Base-by-base conservation (phyloP, 169 alveolate genomes). In the Pseudocohnilembus persalinus region DNA sequence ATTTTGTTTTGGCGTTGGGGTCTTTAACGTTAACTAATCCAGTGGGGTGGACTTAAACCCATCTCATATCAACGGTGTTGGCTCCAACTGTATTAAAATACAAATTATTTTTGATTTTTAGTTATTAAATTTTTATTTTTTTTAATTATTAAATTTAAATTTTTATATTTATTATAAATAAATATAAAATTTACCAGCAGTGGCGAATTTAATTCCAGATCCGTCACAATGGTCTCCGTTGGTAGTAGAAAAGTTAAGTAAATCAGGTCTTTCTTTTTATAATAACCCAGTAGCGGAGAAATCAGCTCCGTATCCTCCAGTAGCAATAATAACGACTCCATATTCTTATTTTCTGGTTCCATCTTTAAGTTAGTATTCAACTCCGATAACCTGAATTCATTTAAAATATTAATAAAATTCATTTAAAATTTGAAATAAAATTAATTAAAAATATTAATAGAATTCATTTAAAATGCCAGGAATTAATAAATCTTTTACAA, bases 261-360 rank as follows among this genome's bases (percentile, higher is more conserved):
- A 73, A 64, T 88, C 85, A 1, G 84, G 87, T 33, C 88, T 30
- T 81, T 77, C 88, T 73, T 89, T 87, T 74, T 87, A 88, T 82
- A 91, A 83, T 34, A 91, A 30, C 25, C 92, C 83, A 64, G 88
- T 93, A 15, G 88, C 30, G 34, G 88, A 82, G 83, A 90, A 90
- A 88, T 90, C 94, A 16, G 89, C 88, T 1, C 92, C 94, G 82
- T 87, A 92, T 77, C 96, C 96, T 27, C 96, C 96, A 28, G 91
- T 81, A 16, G 93, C 87, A 83, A 93, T 76, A 77, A 93, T 90
- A 79, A 93, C 89, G 32, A 92, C 88, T 29, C 92, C 92, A 77
- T 77, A 76, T 87, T 90, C 84, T 82, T 85, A 35, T 75, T 64
- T 76, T 78, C 85, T 0, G 81, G 83, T 30, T 68, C 90, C 88